Conservation (phyloP, 805 yeast species). For the Ogataea salicorniae region DNA sequence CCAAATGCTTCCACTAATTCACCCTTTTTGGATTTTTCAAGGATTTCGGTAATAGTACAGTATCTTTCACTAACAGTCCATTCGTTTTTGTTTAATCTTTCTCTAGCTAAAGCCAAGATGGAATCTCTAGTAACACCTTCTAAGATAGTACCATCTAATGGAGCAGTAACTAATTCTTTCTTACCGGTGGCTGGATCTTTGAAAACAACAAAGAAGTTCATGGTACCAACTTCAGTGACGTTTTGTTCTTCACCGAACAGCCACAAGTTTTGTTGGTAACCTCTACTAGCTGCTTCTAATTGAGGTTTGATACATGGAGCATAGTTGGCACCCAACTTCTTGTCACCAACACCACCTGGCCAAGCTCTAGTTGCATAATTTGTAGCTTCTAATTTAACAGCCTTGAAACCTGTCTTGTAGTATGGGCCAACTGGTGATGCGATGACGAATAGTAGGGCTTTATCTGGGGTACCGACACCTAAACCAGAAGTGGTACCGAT, state of each 20-base stretch:
- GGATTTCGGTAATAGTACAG: slow-evolving; percentile 75
- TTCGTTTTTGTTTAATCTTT: slow-evolving; percentile 64
- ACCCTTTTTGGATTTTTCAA: slow-evolving; percentile 70
- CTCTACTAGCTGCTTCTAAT: slow-evolving; percentile 81
- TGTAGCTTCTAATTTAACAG: slow-evolving; percentile 90
- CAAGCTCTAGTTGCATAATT: slow-evolving; percentile 96
- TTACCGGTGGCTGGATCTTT: slow-evolving; percentile 69
- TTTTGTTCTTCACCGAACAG: slow-evolving; percentile 83
- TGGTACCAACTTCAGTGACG: slow-evolving; percentile 96
- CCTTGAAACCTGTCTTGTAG: slow-evolving; percentile 92
- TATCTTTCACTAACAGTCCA: slow-evolving; percentile 85
- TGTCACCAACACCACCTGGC: slow-evolving; percentile 99
- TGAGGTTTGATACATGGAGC: slow-evolving; percentile 95
- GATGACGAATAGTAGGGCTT: slow-evolving; percentile 79
- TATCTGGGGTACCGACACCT: slow-evolving; percentile 81
- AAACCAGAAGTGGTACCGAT: slow-evolving; percentile 88
- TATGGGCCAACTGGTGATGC: slow-evolving; percentile 97
- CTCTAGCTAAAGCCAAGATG: slow-evolving; percentile 68
- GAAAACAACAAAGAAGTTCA: slow-evolving; percentile 91
- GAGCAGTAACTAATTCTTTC: slow-evolving; percentile 92
- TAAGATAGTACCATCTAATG: slow-evolving; percentile 93
- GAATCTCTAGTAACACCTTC: slow-evolving; percentile 97
- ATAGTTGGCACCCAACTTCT: slow-evolving; percentile 94
- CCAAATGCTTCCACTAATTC: slow-evolving; percentile 93
- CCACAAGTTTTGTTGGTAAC: slow-evolving; percentile 96